Base-by-base conservation (phyloP, 2,329 filamentous ascomycete genomes). In the Aspergillus clavatus region DNA sequence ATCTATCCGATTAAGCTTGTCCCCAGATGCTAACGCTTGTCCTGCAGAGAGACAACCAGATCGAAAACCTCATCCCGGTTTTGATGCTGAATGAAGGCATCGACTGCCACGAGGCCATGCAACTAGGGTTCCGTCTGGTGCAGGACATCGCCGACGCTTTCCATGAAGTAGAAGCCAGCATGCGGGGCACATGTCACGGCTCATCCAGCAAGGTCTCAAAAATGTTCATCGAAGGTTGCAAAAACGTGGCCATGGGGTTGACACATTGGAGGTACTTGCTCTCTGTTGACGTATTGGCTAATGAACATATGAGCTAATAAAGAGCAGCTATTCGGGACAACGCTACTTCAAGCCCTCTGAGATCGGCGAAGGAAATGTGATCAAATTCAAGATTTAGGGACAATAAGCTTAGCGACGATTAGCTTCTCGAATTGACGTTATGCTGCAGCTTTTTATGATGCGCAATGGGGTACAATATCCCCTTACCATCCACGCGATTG, bases 191-290 rank as follows among this genome's bases (percentile, higher is more conserved):
- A 14, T 24, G 7, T 3, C 5, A 27, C 7, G 23, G 27, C 1
- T 16, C n/a, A 7, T 16, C 23, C 11, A 27, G 26, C 7, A 26
- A 16, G 16, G 21, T 35, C 10, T 38, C 36, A 7, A 10, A 35
- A 3, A 37, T 26, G 7, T 50, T 46, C 24, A 24, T 41, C 5
- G 27, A 41, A 19, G 47, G 43, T 2, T 50, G 47, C 23, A 43
- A 22, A 24, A 41, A 49, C 26, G 23, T 49, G 14, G 39, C 31
- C 18, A 40, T 43, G 43, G 47, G 43, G 11, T 23, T 49, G 1
- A 40, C 35, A 7, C 33, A 50, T 29, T 50, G 47, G 43, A 46
- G 43, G 46, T 49, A 45, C 16, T 6, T 23, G 4, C 12, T 42
- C 29, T 36, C 16, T 24, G 7, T 24, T 37, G 3, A 18, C 12